Conservation (phyloP, 108 stramenopile genomes). For the Pseudonitzschia multiseries region DNA sequence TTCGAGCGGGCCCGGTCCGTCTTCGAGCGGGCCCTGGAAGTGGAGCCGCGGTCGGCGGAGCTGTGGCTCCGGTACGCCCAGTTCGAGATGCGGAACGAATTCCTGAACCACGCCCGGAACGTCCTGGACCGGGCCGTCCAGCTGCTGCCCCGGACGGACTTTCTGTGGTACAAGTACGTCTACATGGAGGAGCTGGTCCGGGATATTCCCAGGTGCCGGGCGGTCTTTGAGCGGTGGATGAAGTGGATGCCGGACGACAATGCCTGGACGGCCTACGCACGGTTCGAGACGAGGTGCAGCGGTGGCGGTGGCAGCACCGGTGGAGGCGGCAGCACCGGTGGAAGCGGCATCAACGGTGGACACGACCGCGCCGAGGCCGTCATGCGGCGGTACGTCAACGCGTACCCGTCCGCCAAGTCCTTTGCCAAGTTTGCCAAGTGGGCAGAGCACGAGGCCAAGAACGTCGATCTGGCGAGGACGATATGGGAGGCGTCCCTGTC, state of each 20-base stretch:
- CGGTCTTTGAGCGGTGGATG: constrained; percentile 99
- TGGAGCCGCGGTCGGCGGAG: constrained; percentile 85
- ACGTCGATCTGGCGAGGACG: constrained; percentile 87
- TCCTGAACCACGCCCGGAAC: constrained; percentile 97
- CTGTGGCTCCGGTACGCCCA: constrained; percentile 97
- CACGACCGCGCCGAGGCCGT: constrained; percentile 73
- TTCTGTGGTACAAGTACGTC: constrained; percentile 99
- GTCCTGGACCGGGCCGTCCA: constrained; percentile 96
- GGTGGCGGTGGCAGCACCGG: constrained; percentile 42
- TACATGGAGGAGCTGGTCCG: constrained; percentile 99
- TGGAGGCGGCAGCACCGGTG: too few relatives aligned
- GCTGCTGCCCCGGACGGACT: constrained; percentile 93
- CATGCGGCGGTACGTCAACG: constrained; percentile 91
- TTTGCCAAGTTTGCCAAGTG: constrained; percentile 97
- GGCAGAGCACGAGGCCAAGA: constrained; percentile 95
- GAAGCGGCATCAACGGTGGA: too few relatives aligned
- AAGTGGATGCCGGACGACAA: constrained; percentile 98
- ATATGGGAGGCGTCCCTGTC: constrained; percentile 92
- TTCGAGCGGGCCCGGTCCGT: constrained; percentile 94
- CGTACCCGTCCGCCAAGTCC: constrained; percentile 83
- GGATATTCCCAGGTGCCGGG: constrained; percentile 88
- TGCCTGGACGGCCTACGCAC: constrained; percentile 93
- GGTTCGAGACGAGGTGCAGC: constrained; percentile 92
- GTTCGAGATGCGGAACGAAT: constrained; percentile 98
- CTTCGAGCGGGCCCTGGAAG: constrained; percentile 97